Base-by-base conservation (phyloP, 768 basidiomycete species). In the Tricholomella constricta region DNA sequence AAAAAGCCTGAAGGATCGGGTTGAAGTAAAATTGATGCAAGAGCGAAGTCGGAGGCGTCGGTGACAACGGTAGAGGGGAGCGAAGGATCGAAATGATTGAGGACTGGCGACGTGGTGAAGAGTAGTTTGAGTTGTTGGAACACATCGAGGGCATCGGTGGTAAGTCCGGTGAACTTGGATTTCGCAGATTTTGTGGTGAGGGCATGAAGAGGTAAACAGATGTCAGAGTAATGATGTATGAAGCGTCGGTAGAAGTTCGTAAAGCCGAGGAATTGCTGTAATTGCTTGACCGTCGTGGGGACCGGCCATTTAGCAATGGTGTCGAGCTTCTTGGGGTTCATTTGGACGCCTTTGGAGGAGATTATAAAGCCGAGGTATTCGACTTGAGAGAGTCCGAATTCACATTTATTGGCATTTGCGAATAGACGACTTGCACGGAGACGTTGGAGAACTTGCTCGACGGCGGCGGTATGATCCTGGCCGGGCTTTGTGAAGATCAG, bases 301-400 rank as follows among this genome's bases (percentile, higher is more conserved):
- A 27, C 49, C 0, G 69, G 72, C 75, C 76, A 77, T 2, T 69
- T 54, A 0, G 38, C 0, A 17, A 80, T 66, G 0, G 66, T 68
- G 0, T 65, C 31, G 9, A 79, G 59, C 54, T 79, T 80, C 11
- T 56, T 55, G 0, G 67, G 66, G 41, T 76, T 69, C 75, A 78
- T 79, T 12, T 57, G 27, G 36, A 78, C 51, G 11, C 67, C 59
- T 1, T 64, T 54, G 2, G 60, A 48, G n/a, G 54, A 38, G 34
- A 79, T 54, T 45, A 78, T 62, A 48, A 67, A 69, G 6, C 76
- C 71, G 0, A 77, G 66, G 58, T 69, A 77, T 43, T 72, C 66
- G 11, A 77, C 68, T 19, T 60, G 45, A 6, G 56, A 29, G 5
- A 48, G 40, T 49, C 70, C 56, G 45, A 72, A 76, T 46, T 67